Conservation (phyloP, 768 basidiomycete species). For the Pilatotrama ljubarskyi region DNA sequence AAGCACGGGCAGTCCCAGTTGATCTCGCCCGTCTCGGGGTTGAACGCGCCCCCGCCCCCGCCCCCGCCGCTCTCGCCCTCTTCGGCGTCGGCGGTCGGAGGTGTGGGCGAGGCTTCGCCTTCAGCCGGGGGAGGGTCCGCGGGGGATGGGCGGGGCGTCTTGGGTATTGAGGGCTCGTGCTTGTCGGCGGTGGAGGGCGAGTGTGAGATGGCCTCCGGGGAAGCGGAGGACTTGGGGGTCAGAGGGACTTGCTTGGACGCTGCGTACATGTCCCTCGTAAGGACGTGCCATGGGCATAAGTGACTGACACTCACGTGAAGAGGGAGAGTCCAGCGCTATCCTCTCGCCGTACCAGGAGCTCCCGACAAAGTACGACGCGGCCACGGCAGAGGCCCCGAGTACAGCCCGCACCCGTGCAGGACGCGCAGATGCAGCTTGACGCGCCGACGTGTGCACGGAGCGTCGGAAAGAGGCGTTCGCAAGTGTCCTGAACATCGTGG, state of each 20-base stretch:
- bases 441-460: constrained; percentile 48
- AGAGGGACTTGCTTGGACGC: constrained; percentile 23
- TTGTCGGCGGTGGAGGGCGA: neutral
- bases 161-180: constrained; percentile 12
- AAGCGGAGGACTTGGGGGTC: constrained; percentile 11
- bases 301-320: constrained; percentile 18
- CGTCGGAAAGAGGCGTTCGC: constrained; percentile 54
- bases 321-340: constrained; percentile 23
- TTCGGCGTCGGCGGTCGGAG: constrained; percentile 23
- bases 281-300: too few relatives aligned
- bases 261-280: neutral
- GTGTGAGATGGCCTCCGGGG: constrained; percentile 10
- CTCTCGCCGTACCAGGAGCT: constrained; percentile 24
- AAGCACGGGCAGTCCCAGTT: constrained; percentile 99
- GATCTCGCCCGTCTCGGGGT: constrained; percentile 97
- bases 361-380: constrained; percentile 36
- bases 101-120: constrained; percentile 1
- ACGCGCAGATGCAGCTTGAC: constrained; percentile 21
- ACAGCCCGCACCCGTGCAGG: constrained; percentile 25
- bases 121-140: constrained; percentile 5
- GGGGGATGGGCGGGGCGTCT: neutral
- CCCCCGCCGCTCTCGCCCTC: constrained; percentile 30
- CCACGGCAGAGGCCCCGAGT: constrained; percentile 33
- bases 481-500: constrained; percentile 54
- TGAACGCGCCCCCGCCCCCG: constrained; percentile 62